Conservation (phyloP, 495 filamentous ascomycete genomes). For the Pseudomonodictys pantanalensis region DNA sequence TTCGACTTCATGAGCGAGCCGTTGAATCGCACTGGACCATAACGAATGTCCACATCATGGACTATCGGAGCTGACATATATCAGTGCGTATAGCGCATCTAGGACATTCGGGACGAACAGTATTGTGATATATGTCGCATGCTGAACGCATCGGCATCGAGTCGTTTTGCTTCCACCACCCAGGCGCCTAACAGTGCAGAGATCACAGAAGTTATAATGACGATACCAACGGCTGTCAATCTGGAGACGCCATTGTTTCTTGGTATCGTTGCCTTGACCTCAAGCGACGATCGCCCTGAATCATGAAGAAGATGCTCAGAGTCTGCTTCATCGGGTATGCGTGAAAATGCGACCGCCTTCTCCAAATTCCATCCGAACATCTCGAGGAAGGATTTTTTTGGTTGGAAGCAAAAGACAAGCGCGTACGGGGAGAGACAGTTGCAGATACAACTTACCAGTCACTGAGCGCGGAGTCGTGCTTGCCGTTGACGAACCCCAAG, state of each 20-base stretch:
- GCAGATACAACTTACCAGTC: neutral
- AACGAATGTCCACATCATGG: slow-evolving; percentile 40
- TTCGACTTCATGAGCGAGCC: slow-evolving; percentile 54
- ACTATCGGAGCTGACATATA: slow-evolving; percentile 38
- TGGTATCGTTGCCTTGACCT: neutral
- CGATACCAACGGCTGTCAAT: neutral
- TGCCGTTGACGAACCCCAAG: too few relatives aligned
- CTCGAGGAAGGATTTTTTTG: neutral
- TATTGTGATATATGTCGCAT: slow-evolving; percentile 25
- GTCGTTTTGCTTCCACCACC: neutral
- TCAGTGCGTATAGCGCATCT: neutral
- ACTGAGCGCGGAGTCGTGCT: too few relatives aligned
- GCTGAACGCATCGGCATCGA: slow-evolving; percentile 20
- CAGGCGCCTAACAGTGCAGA: slow-evolving; percentile 8
- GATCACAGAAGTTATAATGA: slow-evolving; percentile 1
- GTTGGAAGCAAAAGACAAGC: neutral
- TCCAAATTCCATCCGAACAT: slow-evolving; percentile 13
- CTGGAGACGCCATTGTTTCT: neutral
- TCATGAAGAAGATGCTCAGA: slow-evolving; percentile 2
- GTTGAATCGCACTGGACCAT: slow-evolving; percentile 45
- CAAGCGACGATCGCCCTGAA: neutral
- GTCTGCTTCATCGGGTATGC: slow-evolving; percentile 1
- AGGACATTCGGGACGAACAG: slow-evolving; percentile 5
- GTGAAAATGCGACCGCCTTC: slow-evolving; percentile 1
- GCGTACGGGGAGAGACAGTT: neutral